phyloP scores from a whole-genome alignment of 768 basidiomycete genomes.

The Gyrodon lividus region DNA sequence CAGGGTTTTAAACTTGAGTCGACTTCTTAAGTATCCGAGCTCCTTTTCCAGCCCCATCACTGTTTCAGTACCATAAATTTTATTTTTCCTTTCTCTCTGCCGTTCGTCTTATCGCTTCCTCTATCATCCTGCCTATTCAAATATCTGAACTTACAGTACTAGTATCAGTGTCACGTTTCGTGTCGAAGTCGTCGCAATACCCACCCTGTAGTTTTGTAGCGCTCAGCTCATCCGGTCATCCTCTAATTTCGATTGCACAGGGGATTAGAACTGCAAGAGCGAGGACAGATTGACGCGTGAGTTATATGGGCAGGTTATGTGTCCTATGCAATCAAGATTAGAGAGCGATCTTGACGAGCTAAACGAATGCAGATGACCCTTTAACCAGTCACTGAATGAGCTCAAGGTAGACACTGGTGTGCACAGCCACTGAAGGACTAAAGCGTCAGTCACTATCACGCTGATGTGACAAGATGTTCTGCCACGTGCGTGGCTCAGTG shows the following conservation, averaged over 20 bases:
- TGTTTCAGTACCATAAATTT: conserved; percentile 33
- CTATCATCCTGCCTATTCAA: conserved; percentile 9
- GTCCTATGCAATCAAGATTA: too few relatives aligned
- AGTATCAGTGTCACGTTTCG: conserved; percentile 31
- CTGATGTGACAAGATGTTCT: neutral
- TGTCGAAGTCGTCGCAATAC: conserved; percentile 33
- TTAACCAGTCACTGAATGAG: too few relatives aligned
- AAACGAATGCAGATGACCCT: too few relatives aligned
- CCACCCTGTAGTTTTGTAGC: conserved; percentile 37
- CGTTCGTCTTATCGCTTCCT: conserved; percentile 14
- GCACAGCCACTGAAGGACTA: conserved; percentile 23
- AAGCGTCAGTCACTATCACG: too few relatives aligned
- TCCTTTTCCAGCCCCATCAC: conserved; percentile 20
- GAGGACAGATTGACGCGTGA: too few relatives aligned
- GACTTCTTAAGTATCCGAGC: conserved; percentile 24
- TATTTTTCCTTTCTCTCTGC: conserved; percentile 23
- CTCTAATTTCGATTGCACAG: too few relatives aligned
- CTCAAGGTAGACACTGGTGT: too few relatives aligned
- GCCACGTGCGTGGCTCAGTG: neutral
- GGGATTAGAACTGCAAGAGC: too few relatives aligned
- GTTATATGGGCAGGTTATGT: too few relatives aligned
- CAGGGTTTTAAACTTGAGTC: conserved; percentile 17
- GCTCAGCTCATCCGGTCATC: conserved; percentile 9
- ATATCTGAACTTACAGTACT: conserved; percentile 28
- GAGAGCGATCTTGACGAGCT: too few relatives aligned